Evolutionary conservation across 2,329 filamentous ascomycete species (phyloP).

Genomic region (Trichoderma sp.): DNA sequence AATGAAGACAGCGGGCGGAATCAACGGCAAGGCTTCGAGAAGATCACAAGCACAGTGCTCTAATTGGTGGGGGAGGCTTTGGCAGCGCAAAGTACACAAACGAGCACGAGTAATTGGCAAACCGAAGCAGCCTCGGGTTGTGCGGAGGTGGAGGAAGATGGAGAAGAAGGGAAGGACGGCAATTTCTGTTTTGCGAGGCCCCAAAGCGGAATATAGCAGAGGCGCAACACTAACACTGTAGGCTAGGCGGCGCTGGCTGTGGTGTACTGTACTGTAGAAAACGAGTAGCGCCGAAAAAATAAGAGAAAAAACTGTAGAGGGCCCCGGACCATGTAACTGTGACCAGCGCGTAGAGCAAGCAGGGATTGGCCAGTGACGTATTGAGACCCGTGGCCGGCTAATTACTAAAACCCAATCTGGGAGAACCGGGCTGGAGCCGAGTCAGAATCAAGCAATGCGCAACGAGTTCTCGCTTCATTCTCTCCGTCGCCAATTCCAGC

Average conservation of each 20-base stretch:
- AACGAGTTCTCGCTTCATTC: not conserved
- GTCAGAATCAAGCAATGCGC: not conserved
- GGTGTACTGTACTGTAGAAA: constrained; percentile 7
- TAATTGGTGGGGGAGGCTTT: constrained; percentile 12
- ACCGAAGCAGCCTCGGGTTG: constrained; percentile 21
- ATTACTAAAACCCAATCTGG: not conserved
- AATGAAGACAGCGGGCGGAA: constrained; percentile 8
- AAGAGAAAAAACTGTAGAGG: not conserved
- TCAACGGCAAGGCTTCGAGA: constrained; percentile 20
- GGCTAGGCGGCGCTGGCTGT: not conserved
- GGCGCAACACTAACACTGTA: constrained; percentile 16
- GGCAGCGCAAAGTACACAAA: constrained; percentile 1
- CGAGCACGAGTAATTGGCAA: not conserved
- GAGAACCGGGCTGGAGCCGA: too few relatives aligned
- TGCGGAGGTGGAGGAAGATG: constrained; percentile 19
- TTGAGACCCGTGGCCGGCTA: not conserved
- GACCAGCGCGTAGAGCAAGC: not conserved
- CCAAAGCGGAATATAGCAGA: constrained; percentile 10
- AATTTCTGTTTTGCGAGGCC: constrained; percentile 12
- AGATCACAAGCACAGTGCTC: constrained; percentile 13
- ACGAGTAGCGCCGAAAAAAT: constrained; percentile 16
- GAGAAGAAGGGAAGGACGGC: constrained; percentile 17
- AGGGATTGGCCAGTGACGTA: constrained; percentile 10
- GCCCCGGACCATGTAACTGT: not conserved
- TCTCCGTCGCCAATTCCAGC: not conserved